Conservation (phyloP, 371 early-diverging fungal species). For the Mycotypha africana region DNA sequence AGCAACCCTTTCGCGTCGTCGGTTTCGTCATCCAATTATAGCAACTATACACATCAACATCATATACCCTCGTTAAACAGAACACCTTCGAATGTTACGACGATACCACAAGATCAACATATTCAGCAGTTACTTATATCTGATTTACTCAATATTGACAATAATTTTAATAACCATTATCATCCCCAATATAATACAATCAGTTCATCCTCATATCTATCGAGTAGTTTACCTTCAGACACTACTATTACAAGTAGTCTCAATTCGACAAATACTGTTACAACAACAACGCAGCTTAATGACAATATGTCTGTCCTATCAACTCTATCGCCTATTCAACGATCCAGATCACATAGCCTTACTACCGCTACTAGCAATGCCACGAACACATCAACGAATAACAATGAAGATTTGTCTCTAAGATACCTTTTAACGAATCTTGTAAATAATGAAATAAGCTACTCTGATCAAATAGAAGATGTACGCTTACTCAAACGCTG, state of each 20-base stretch:
- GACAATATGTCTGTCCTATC: not conserved
- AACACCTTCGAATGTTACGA: conserved; percentile 13
- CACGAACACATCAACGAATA: too few relatives aligned
- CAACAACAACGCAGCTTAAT: too few relatives aligned
- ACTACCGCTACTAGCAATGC: conserved; percentile 11
- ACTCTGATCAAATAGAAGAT: conserved; percentile 21
- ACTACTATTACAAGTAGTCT: too few relatives aligned
- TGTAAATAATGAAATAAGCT: conserved; percentile 15
- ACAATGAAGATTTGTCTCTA: conserved; percentile 11
- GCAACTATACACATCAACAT: not conserved
- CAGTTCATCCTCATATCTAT: conserved; percentile 13
- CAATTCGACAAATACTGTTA: not conserved
- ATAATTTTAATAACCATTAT: not conserved
- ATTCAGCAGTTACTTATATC: conserved; percentile 4
- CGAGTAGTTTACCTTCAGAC: conserved; percentile 29
- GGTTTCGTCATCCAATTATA: not conserved
- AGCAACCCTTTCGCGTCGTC: conserved; percentile 11
- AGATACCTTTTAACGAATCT: conserved; percentile 23
- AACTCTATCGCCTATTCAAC: not conserved
- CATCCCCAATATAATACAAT: too few relatives aligned
- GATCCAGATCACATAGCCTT: conserved; percentile 21
- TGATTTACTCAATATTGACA: conserved; percentile 9
- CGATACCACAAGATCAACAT: conserved; percentile 1
- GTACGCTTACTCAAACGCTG: conserved; percentile 27
- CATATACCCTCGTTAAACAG: too few relatives aligned